Evolutionary conservation across 148 eudicot species (phyloP).

Genomic region (Spergularia marina): DNA sequence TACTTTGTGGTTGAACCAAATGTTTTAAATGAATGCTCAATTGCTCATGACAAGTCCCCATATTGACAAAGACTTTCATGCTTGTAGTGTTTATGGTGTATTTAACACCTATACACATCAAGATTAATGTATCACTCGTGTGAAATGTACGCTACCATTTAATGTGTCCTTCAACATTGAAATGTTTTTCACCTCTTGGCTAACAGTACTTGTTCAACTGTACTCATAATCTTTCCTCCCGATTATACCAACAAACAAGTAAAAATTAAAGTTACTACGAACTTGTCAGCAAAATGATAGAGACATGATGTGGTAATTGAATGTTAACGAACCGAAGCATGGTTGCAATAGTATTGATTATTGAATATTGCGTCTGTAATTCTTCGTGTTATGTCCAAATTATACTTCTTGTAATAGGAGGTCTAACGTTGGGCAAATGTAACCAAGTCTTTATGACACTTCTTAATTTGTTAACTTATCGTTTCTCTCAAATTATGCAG

Average conservation of each 20-base stretch:
- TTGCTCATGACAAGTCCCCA: too few relatives aligned
- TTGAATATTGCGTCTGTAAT: not conserved
- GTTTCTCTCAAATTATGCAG: too few relatives aligned
- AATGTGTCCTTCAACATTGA: not conserved
- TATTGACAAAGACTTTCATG: too few relatives aligned
- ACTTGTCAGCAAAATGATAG: not conserved
- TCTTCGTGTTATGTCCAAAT: not conserved
- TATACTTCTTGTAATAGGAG: too few relatives aligned
- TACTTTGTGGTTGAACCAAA: too few relatives aligned
- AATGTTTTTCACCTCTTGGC: conserved; percentile 14
- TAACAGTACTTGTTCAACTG: not conserved
- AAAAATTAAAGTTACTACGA: not conserved
- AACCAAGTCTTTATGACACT: too few relatives aligned
- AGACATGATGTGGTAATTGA: not conserved
- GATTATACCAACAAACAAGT: not conserved
- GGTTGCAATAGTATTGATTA: not conserved
- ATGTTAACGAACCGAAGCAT: conserved; percentile 9
- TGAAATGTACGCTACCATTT: not conserved
- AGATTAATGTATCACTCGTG: not conserved
- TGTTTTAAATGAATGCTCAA: too few relatives aligned
- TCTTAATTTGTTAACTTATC: too few relatives aligned
- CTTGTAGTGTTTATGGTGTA: too few relatives aligned
- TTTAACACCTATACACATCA: too few relatives aligned
- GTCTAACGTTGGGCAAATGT: too few relatives aligned
- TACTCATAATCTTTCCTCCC: not conserved